phyloP scores from a whole-genome alignment of 106 monocot genomes.

The Narthecium ossifragum region DNA sequence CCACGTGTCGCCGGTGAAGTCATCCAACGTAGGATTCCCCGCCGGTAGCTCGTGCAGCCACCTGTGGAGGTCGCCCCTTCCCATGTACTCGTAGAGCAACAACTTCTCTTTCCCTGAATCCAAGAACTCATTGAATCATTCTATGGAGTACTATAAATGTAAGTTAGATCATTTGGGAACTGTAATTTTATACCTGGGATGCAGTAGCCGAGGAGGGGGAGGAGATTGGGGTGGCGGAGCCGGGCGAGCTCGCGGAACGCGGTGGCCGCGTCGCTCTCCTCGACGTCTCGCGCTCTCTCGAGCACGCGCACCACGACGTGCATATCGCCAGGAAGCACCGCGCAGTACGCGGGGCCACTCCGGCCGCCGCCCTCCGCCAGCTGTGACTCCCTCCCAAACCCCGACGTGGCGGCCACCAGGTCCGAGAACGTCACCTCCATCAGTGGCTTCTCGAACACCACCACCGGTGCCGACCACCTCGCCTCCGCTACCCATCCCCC shows the following conservation, averaged over 20 bases:
- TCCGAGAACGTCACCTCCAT: constrained; percentile 75
- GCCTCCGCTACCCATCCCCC: constrained; percentile 50
- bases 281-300: constrained; percentile 17
- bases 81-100: constrained; percentile 82
- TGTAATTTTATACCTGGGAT: constrained; percentile 67
- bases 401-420: constrained; percentile 60
- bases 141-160: too few species aligned
- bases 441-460: constrained; percentile 83
- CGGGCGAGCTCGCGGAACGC: constrained; percentile 37
- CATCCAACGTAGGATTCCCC: constrained; percentile 31
- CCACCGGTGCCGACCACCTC: constrained; percentile 41
- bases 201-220: constrained; percentile 89
- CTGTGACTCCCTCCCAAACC: constrained; percentile 72
- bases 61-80: constrained; percentile 73
- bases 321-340: constrained; percentile 62
- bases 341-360: constrained; percentile 65
- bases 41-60: constrained; percentile 92
- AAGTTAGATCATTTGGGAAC: too few species aligned
- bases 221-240: constrained; percentile 66
- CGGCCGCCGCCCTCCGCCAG: constrained; percentile 49
- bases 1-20: constrained; percentile 37
- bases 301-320: constrained; percentile 74
- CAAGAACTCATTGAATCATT: too few species aligned
- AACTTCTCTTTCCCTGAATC: constrained; percentile 52
- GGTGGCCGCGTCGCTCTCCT: constrained; percentile 24